These are phyloP conservation scores for Zymoseptoria pseudotritici DNA, from an alignment of 2,329 filamentous ascomycete genomes.

Conservation along the genomic window DNA sequence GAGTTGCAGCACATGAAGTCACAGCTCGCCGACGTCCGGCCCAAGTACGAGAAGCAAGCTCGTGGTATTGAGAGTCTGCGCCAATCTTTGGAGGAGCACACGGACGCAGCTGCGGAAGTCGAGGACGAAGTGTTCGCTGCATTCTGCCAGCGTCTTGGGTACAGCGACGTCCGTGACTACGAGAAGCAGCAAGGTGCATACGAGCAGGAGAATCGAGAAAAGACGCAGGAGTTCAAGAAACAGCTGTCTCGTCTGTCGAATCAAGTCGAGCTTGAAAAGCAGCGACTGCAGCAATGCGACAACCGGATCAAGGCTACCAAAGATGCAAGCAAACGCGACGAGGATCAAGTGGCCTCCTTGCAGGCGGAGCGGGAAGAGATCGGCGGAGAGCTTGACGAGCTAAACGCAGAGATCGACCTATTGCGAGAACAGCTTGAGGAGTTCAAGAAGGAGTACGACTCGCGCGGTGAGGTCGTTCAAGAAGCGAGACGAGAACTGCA, in stretches of 20 bases:
- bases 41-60: conserved; percentile 68
- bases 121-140: conserved; percentile 80
- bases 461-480: conserved; percentile 68
- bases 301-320: conserved; percentile 63
- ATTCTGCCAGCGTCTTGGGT: conserved; percentile 83
- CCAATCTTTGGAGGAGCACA: conserved; percentile 47
- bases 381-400: conserved; percentile 62
- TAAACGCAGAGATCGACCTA: conserved; percentile 69
- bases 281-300: conserved; percentile 62
- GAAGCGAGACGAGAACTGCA: conserved; percentile 73
- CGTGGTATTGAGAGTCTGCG: conserved; percentile 59
- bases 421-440: conserved; percentile 65
- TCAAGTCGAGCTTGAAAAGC: conserved; percentile 57
- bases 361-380: conserved; percentile 66
- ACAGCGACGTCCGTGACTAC: conserved; percentile 83
- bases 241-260: conserved; percentile 61
- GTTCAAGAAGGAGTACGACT: conserved; percentile 58
- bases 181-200: conserved; percentile 87
- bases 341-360: conserved; percentile 62
- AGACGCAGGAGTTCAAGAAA: conserved; percentile 76
- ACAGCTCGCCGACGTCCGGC: conserved; percentile 67
- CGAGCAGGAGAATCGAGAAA: conserved; percentile 82
- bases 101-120: conserved; percentile 64
- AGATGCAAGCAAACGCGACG: conserved; percentile 57
- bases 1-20: conserved; percentile 66